Conservation (phyloP, 1,139 yeast genomes). For the Nakaseomyces sp. region DNA sequence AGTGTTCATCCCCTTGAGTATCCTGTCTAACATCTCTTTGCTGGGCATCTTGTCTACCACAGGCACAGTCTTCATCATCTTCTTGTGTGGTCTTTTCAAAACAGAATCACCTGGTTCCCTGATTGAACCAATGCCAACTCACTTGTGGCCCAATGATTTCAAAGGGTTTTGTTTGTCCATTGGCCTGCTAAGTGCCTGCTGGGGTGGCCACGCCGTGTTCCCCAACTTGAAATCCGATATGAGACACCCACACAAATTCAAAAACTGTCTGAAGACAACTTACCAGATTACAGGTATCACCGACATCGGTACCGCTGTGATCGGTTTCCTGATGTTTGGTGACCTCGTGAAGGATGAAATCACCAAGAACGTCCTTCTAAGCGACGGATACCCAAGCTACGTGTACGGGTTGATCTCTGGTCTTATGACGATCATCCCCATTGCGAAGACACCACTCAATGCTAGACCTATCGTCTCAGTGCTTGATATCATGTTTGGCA, state of each 20-base stretch:
- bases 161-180: constrained; percentile 49
- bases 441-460: constrained; percentile 80
- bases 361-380: constrained; percentile 63
- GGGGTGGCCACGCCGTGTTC: constrained; percentile 87
- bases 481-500: constrained; percentile 39
- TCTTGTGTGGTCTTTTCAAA: constrained; percentile 55
- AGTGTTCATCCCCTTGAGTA: constrained; percentile 59
- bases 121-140: constrained; percentile 42
- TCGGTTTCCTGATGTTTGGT: constrained; percentile 90
- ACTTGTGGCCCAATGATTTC: constrained; percentile 45
- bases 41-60: constrained; percentile 67
- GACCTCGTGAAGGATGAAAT: constrained; percentile 65
- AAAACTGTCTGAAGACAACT: constrained; percentile 42
- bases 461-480: constrained; percentile 82
- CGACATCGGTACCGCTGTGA: constrained; percentile 66
- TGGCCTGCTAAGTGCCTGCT: constrained; percentile 76
- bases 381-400: constrained; percentile 66
- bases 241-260: constrained; percentile 61
- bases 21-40: constrained; percentile 64
- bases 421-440: constrained; percentile 71
- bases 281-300: constrained; percentile 61
- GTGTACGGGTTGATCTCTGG: constrained; percentile 56
- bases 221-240: constrained; percentile 75
- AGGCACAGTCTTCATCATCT: constrained; percentile 48
- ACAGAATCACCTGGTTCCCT: constrained; percentile 58